Conservation (phyloP, 2,329 filamentous ascomycete genomes). For the Taxawa tesnikishii region DNA sequence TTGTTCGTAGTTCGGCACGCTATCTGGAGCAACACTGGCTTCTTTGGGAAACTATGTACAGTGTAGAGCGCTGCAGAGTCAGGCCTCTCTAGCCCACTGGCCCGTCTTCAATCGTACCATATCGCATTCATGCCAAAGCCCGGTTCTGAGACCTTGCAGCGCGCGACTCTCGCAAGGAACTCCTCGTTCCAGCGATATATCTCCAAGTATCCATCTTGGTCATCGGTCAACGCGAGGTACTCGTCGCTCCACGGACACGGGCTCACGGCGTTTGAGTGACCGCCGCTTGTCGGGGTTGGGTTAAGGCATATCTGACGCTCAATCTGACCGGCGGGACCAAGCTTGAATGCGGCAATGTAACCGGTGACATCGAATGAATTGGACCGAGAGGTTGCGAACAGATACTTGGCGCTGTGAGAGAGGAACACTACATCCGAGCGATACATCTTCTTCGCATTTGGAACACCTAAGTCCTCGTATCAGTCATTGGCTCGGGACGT, state of each 20-base stretch:
- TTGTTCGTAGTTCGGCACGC: too few relatives aligned
- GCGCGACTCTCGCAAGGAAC: constrained; percentile 64
- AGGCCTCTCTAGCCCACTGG: too few relatives aligned
- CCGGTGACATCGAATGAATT: constrained; percentile 66
- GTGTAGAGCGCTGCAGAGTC: too few relatives aligned
- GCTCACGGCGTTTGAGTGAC: constrained; percentile 78
- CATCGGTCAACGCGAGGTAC: constrained; percentile 81
- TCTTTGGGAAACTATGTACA: too few relatives aligned
- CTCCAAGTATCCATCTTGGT: constrained; percentile 77
- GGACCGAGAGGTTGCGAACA: constrained; percentile 74
- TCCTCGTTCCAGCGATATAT: constrained; percentile 81
- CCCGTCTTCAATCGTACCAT: constrained; percentile 75
- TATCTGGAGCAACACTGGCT: too few relatives aligned
- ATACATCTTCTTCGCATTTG: constrained; percentile 47
- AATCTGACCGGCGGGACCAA: constrained; percentile 56
- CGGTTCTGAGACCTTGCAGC: constrained; percentile 68
- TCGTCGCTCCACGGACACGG: constrained; percentile 77
- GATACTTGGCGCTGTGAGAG: constrained; percentile 55
- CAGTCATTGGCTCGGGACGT: background rate
- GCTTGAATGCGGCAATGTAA: constrained; percentile 69
- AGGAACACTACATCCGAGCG: constrained; percentile 74
- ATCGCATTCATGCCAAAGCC: constrained; percentile 96
- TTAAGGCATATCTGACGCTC: constrained; percentile 69
- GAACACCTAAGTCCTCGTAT: background rate
- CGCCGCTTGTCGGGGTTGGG: constrained; percentile 75